phyloP scores from a whole-genome alignment of 108 stramenopile genomes.

The Skeletonema grethae region DNA sequence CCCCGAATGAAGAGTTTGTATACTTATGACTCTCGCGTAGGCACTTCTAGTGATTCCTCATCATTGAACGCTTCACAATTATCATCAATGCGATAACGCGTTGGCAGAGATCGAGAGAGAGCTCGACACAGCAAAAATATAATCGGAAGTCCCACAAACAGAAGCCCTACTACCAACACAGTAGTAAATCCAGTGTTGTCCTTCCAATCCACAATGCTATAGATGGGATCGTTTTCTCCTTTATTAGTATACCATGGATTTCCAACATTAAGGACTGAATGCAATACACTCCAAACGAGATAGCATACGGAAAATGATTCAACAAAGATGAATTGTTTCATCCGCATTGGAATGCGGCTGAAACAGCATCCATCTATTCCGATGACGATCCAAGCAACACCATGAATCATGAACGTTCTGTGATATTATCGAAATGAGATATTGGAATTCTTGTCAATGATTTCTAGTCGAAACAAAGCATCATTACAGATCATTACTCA shows the following conservation, averaged over 20 bases:
- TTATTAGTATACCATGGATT: constrained; percentile 43
- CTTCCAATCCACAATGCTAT: constrained; percentile 42
- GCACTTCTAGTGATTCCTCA: background rate
- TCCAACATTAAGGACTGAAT: constrained; percentile 27
- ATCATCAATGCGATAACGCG: background rate
- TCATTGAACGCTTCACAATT: background rate
- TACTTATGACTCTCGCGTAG: background rate
- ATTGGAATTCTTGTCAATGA: too few relatives aligned
- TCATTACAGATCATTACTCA: too few relatives aligned
- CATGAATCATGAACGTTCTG: constrained; percentile 16
- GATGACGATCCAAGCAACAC: constrained; percentile 7
- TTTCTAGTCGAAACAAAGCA: too few relatives aligned
- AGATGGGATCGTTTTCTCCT: constrained; percentile 51
- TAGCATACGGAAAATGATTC: constrained; percentile 26
- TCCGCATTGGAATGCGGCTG: constrained; percentile 33
- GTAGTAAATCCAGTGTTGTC: constrained; percentile 15
- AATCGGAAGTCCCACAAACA: constrained; percentile 39
- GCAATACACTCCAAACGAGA: constrained; percentile 40
- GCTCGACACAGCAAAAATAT: constrained; percentile 31
- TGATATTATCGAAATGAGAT: background rate
- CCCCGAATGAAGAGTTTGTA: too few relatives aligned
- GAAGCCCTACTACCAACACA: constrained; percentile 8
- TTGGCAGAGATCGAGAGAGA: constrained; percentile 16
- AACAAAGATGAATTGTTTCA: constrained; percentile 42
- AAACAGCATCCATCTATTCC: constrained; percentile 36